These are phyloP conservation scores for Polytolypa hystricis DNA, from an alignment of 2,329 filamentous ascomycete species.

Conservation along the genomic window DNA sequence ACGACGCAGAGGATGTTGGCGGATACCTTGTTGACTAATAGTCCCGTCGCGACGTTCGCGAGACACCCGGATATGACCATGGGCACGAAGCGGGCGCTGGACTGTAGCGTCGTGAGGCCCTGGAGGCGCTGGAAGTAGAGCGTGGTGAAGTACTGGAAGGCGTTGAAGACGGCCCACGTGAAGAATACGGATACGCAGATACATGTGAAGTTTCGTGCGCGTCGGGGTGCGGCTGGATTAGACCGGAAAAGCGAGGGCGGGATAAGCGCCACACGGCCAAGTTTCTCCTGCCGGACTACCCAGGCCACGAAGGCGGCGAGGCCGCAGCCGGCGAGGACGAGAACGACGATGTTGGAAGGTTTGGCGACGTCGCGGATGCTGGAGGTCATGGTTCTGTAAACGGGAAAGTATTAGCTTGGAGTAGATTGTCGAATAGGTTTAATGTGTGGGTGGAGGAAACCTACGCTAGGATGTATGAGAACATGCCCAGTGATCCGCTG, in stretches of 20 bases:
- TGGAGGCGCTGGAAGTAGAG: constrained; percentile 36
- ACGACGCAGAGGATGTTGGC: constrained; percentile 31
- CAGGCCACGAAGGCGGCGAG: constrained; percentile 42
- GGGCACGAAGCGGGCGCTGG: constrained; percentile 37
- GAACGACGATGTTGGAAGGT: constrained; percentile 6
- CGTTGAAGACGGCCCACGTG: constrained; percentile 33
- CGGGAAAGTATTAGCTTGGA: background rate
- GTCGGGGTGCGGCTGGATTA: constrained; percentile 32
- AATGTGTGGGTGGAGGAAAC: background rate
- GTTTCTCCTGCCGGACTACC: constrained; percentile 38
- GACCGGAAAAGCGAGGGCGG: constrained; percentile 50
- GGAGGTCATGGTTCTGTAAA: constrained; percentile 10
- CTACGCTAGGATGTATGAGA: constrained; percentile 5
- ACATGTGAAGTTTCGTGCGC: constrained; percentile 13
- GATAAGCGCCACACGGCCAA: constrained; percentile 41
- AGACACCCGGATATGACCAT: constrained; percentile 33
- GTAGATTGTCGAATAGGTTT: background rate
- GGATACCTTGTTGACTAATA: constrained; percentile 36
- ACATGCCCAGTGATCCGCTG: constrained; percentile 4
- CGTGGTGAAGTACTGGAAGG: constrained; percentile 8
- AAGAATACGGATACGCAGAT: constrained; percentile 41
- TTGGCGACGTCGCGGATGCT: background rate
- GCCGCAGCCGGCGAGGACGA: constrained; percentile 13
- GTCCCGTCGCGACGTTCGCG: constrained; percentile 35
- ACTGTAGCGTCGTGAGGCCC: constrained; percentile 31